A percentile compares a stretch with the other conserved stretches of the same genome.
Evolutionary conservation across 345 rosid species (phyloP).

Genomic region (Raphanus sativus): DNA sequence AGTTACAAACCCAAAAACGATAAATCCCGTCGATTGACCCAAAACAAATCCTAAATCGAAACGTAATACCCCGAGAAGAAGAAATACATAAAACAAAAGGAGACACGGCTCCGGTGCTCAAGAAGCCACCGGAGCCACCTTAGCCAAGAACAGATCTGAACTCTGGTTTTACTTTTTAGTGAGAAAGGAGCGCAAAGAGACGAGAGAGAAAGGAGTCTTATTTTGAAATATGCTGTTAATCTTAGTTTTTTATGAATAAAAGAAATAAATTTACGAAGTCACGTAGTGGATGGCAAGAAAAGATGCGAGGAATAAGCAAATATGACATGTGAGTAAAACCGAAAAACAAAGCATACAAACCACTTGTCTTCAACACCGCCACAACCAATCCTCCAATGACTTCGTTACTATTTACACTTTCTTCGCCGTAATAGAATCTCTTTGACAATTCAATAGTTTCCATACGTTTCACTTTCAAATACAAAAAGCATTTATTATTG

Average conservation of each 20-base stretch:
- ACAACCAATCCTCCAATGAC: conserved; percentile 33
- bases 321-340: conserved; percentile 33
- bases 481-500: conserved; percentile 13
- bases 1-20: no score
- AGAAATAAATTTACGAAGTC: conserved; percentile 4
- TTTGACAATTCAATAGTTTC: conserved; percentile 54
- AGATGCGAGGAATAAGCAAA: conserved; percentile 21
- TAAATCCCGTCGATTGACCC: no score
- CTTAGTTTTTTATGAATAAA: background rate
- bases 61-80: no score
- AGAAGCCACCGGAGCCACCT: no score
- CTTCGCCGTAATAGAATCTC: conserved; percentile 39
- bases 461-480: conserved; percentile 13
- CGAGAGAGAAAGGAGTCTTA: no score
- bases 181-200: no score
- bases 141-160: no score
- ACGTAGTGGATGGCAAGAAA: conserved; percentile 20
- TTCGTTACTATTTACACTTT: conserved; percentile 33
- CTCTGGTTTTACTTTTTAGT: no score
- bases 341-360: conserved; percentile 26
- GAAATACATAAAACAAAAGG: no score
- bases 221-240: background rate
- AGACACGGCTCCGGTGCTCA: no score
- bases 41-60: no score
- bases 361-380: conserved; percentile 33